Percentiles rank a stretch among this genome's conserved stretches.
These are phyloP conservation scores for Penicillium sp. DNA, from an alignment of 2,329 filamentous ascomycete genomes.

Conservation along the genomic window DNA sequence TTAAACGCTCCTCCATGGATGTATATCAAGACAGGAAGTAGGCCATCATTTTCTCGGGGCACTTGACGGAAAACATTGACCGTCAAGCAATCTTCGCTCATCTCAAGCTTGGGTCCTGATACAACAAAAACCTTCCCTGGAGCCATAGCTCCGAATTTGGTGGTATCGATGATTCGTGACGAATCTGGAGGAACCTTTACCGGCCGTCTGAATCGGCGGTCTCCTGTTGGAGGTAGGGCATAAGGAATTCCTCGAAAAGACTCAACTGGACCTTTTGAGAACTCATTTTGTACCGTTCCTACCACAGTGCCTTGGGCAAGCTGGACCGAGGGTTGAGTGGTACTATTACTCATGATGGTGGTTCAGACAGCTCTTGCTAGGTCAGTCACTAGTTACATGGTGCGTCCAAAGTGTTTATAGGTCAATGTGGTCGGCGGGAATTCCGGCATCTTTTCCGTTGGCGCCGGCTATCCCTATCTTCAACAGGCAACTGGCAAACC, in stretches of 20 bases:
- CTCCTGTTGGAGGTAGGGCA: slow-evolving; percentile 44
- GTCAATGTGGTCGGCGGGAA: too few relatives aligned
- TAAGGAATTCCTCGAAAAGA: slow-evolving; percentile 51
- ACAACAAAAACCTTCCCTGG: slow-evolving; percentile 46
- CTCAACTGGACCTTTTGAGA: slow-evolving; percentile 24
- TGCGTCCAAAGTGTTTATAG: too few relatives aligned
- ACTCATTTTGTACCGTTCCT: slow-evolving; percentile 23
- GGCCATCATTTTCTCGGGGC: slow-evolving; percentile 15
- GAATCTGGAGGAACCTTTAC: slow-evolving; percentile 23
- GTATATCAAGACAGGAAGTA: slow-evolving; percentile 39
- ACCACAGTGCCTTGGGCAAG: slow-evolving; percentile 29
- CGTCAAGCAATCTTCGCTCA: slow-evolving; percentile 44
- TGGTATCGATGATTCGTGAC: slow-evolving; percentile 29
- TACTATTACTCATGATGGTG: too few relatives aligned
- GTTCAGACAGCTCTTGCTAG: too few relatives aligned
- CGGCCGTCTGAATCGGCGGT: slow-evolving; percentile 45
- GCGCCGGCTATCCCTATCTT: too few relatives aligned
- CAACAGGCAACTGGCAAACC: too few relatives aligned
- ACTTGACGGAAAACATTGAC: slow-evolving; percentile 38
- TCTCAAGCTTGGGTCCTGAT: slow-evolving; percentile 47
- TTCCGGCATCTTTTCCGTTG: too few relatives aligned
- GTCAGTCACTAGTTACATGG: too few relatives aligned
- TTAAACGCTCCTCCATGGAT: slow-evolving; percentile 41
- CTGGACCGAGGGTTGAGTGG: too few relatives aligned
- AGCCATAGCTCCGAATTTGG: slow-evolving; percentile 30